These are phyloP conservation scores for Leptographium flavum DNA, from an alignment of 2,329 filamentous ascomycete species.

Conservation along the genomic window DNA sequence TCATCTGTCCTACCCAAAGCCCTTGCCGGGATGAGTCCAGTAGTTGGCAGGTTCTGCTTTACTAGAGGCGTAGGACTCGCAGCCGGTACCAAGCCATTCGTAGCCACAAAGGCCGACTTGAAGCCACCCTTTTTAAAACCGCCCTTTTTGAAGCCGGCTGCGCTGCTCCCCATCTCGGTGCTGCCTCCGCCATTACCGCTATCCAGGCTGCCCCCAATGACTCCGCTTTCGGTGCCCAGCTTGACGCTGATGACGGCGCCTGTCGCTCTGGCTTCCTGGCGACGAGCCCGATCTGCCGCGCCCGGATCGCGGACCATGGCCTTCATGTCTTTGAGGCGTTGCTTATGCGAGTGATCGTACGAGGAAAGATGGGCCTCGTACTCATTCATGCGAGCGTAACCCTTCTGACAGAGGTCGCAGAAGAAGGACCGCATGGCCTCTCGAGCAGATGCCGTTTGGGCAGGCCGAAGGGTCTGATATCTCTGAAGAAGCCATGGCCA, in stretches of 20 bases:
- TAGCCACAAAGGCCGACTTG: conserved; percentile 53
- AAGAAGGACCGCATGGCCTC: conserved; percentile 71
- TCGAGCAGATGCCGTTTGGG: conserved; percentile 50
- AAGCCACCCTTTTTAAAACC: conserved; percentile 75
- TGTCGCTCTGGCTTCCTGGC: conserved; percentile 50
- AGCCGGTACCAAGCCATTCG: not conserved
- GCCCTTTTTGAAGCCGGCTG: conserved; percentile 41
- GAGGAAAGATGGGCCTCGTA: conserved; percentile 89
- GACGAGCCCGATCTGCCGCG: conserved; percentile 49
- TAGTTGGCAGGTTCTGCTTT: not conserved
- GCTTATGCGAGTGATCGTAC: conserved; percentile 92
- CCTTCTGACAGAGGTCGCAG: conserved; percentile 81
- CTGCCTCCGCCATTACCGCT: conserved; percentile 17
- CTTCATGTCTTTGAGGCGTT: conserved; percentile 79
- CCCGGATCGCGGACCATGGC: conserved; percentile 62
- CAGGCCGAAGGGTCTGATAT: conserved; percentile 42
- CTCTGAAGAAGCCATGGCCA: conserved; percentile 21
- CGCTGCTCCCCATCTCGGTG: not conserved
- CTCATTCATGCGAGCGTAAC: conserved; percentile 88
- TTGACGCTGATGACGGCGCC: conserved; percentile 57
- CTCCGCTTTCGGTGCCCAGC: conserved; percentile 26
- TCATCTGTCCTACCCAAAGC: not conserved
- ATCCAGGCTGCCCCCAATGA: conserved; percentile 13
- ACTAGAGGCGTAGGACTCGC: not conserved
- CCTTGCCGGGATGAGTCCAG: too few relatives aligned